These are phyloP conservation scores for Cyberlindnera americana DNA, from an alignment of 805 yeast genomes.

Conservation along the genomic window DNA sequence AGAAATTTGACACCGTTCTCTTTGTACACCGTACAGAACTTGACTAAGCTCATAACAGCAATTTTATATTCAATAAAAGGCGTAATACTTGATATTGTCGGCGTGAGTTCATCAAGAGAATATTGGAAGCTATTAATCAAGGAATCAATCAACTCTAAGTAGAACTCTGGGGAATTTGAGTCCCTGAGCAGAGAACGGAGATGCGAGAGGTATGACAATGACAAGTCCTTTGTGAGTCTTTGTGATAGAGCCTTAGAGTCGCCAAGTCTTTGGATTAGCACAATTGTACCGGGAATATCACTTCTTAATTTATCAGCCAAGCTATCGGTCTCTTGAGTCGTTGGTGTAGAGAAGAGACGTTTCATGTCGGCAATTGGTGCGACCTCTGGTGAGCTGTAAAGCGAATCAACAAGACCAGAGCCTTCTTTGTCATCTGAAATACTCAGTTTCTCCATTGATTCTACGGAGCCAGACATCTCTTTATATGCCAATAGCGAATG, in stretches of 20 bases:
- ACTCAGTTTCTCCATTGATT: not conserved
- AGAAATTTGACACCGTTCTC: constrained; percentile 11
- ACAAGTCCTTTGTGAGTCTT: constrained; percentile 5
- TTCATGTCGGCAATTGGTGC: constrained; percentile 2
- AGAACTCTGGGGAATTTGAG: not conserved
- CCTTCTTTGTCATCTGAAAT: not conserved
- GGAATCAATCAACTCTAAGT: constrained; percentile 21
- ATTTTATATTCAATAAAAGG: constrained; percentile 13
- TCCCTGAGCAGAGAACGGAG: constrained; percentile 1
- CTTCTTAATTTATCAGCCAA: not conserved
- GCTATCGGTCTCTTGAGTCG: constrained; percentile 2
- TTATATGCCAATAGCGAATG: no score
- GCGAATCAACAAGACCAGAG: not conserved
- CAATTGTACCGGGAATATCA: constrained; percentile 4
- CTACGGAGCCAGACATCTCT: no score
- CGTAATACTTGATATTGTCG: constrained; percentile 11
- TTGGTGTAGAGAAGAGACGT: constrained; percentile 8
- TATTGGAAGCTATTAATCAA: constrained; percentile 28
- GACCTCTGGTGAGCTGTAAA: constrained; percentile 3
- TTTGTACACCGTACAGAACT: constrained; percentile 11
- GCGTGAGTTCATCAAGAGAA: constrained; percentile 11
- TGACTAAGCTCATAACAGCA: constrained; percentile 16
- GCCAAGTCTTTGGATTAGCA: not conserved
- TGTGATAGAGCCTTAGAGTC: constrained; percentile 2
- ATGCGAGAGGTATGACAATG: constrained; percentile 11